Evolutionary conservation across 2,329 filamentous ascomycete genomes (phyloP).

Genomic region (Clonostachys sp.): DNA sequence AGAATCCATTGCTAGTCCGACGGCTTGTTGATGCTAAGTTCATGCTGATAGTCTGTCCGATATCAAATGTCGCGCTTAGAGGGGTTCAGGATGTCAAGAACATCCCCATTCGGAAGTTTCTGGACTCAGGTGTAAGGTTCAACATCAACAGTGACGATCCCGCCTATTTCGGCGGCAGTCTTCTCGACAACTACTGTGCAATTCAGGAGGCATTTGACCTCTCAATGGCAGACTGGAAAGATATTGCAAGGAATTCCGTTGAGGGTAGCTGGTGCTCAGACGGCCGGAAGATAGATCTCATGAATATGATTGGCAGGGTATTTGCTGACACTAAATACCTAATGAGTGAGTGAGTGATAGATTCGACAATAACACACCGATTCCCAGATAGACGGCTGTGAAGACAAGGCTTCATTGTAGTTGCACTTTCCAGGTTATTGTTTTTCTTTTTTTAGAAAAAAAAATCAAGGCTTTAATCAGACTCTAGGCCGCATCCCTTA

Average conservation of each 20-base stretch:
- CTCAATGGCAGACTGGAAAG: constrained; percentile 55
- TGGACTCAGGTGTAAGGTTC: constrained; percentile 59
- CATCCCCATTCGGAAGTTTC: constrained; percentile 45
- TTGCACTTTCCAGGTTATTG: too few relatives aligned
- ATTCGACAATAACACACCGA: too few relatives aligned
- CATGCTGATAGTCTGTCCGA: constrained; percentile 65
- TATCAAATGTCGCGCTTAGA: constrained; percentile 9
- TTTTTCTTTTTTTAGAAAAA: too few relatives aligned
- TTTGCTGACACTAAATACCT: not conserved
- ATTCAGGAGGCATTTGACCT: constrained; percentile 66
- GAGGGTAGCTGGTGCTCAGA: constrained; percentile 63
- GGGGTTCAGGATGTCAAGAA: constrained; percentile 30
- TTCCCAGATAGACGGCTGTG: too few relatives aligned
- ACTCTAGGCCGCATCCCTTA: too few relatives aligned
- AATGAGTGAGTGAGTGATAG: too few relatives aligned
- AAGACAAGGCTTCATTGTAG: too few relatives aligned
- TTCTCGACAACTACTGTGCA: constrained; percentile 64
- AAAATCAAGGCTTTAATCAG: too few relatives aligned
- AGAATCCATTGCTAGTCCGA: constrained; percentile 51
- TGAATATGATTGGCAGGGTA: not conserved
- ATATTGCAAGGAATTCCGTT: constrained; percentile 54
- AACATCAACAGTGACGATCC: constrained; percentile 70
- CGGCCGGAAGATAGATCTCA: constrained; percentile 42
- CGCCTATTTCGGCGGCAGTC: constrained; percentile 66
- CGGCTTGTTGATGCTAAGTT: constrained; percentile 49